Evolutionary conservation across 345 rosid genomes (phyloP).

Genomic region (Leavenworthia alabamica): DNA sequence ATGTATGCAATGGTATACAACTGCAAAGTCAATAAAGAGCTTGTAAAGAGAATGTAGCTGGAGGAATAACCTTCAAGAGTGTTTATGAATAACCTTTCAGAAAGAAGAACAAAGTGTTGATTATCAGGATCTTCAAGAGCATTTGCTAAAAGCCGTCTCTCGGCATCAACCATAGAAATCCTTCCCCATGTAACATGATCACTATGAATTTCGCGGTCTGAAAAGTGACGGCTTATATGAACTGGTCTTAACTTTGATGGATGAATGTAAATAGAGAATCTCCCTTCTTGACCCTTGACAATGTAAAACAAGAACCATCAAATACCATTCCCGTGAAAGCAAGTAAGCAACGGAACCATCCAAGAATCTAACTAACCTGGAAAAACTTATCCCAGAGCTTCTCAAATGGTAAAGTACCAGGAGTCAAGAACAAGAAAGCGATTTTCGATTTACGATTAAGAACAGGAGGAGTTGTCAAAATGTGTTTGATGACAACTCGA

Average conservation of each 20-base stretch:
- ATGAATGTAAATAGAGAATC: conserved; percentile 72
- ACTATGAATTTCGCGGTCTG: conserved; percentile 65
- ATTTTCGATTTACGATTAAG: conserved; percentile 53
- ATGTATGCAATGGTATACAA: conserved; percentile 82
- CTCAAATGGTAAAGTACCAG: conserved; percentile 88
- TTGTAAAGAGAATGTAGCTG: background rate
- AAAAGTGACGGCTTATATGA: conserved; percentile 67
- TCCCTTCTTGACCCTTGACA: conserved; percentile 73
- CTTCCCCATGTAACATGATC: conserved; percentile 92
- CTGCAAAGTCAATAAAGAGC: conserved; percentile 38
- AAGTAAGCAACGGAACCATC: background rate
- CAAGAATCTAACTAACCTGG: conserved; percentile 32
- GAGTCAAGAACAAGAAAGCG: conserved; percentile 92
- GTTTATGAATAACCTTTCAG: conserved; percentile 59
- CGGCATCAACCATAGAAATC: conserved; percentile 97
- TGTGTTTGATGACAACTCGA: conserved; percentile 64
- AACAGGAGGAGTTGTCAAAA: conserved; percentile 49
- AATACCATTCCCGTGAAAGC: background rate
- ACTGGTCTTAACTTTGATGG: conserved; percentile 68
- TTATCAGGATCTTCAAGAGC: conserved; percentile 90
- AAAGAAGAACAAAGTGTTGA: conserved; percentile 93
- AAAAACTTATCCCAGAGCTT: conserved; percentile 90
- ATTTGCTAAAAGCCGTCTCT: conserved; percentile 74
- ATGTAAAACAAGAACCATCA: background rate
- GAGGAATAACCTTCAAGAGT: no score